phyloP scores from a whole-genome alignment of 352 stramenopile genomes.

The Globisporangium carolinianum region DNA sequence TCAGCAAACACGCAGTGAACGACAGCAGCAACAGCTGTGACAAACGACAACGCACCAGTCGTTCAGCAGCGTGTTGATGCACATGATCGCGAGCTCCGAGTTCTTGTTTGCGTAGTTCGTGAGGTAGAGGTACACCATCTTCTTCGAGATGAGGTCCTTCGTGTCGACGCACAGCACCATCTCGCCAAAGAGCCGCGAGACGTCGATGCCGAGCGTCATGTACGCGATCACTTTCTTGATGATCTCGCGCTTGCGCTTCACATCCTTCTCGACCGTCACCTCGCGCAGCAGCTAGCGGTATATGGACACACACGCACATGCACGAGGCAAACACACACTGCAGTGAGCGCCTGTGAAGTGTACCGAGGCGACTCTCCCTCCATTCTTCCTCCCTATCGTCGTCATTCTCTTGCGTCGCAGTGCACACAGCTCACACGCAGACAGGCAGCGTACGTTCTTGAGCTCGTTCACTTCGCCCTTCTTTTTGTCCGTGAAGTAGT shows the following conservation, averaged over 20 bases:
- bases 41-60: slow-evolving; percentile 80
- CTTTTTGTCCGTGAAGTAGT: slow-evolving; percentile 90
- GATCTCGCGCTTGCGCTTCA: slow-evolving; percentile 97
- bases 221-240: slow-evolving; percentile 99
- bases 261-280: slow-evolving; percentile 95
- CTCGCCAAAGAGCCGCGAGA: slow-evolving; percentile 98
- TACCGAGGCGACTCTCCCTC: too few relatives aligned
- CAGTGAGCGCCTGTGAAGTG: too few relatives aligned
- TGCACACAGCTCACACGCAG: background rate
- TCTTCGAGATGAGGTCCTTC: slow-evolving; percentile 99
- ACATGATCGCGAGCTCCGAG: slow-evolving; percentile 99
- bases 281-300: slow-evolving; percentile 68
- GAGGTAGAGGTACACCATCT: slow-evolving; percentile 99
- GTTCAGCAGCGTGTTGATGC: slow-evolving; percentile 99
- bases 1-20: slow-evolving; percentile 1
- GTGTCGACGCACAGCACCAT: slow-evolving; percentile 98
- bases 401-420: too few relatives aligned
- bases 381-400: too few relatives aligned
- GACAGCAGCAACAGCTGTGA: background rate
- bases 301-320: slow-evolving; percentile 29
- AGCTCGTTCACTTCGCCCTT: slow-evolving; percentile 95
- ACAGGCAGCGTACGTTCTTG: slow-evolving; percentile 72
- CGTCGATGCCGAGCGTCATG: slow-evolving; percentile 99
- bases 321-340: slow-evolving; percentile 12
- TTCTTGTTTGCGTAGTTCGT: slow-evolving; percentile 98